These are phyloP conservation scores for Dendrobium huoshanense DNA, from an alignment of 106 monocot genomes.

Conservation along the genomic window DNA sequence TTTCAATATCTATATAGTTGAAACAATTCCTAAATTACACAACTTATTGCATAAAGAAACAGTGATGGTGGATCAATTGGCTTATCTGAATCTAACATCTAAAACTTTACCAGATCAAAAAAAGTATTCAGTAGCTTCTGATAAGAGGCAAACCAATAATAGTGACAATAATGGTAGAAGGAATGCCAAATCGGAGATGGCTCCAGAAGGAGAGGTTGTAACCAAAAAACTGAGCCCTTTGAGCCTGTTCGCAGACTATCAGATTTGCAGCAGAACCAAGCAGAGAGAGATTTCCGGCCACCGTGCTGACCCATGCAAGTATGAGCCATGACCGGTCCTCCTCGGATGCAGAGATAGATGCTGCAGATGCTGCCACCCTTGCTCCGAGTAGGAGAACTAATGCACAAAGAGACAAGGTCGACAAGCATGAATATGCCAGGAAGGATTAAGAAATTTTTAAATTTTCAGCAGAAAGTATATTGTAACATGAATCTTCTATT, in stretches of 20 bases:
- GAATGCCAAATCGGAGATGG: constrained; percentile 28
- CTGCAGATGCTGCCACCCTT: constrained; percentile 31
- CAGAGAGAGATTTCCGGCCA: constrained; percentile 27
- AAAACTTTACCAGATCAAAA: not conserved
- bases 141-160: constrained; percentile 29
- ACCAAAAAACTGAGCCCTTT: constrained; percentile 9
- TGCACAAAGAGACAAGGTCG: not conserved
- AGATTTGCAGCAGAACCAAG: constrained; percentile 36
- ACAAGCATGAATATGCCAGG: not conserved
- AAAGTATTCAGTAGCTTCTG: constrained; percentile 9
- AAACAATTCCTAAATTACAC: too few species aligned
- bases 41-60: too few species aligned
- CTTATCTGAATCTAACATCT: not conserved
- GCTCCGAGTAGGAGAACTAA: constrained; percentile 38
- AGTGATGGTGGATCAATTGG: not conserved
- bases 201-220: constrained; percentile 33
- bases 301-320: constrained; percentile 43
- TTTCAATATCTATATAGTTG: too few species aligned
- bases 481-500: too few species aligned
- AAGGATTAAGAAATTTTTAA: not conserved
- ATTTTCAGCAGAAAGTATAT: too few species aligned
- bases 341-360: constrained; percentile 17
- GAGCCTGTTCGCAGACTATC: constrained; percentile 33
- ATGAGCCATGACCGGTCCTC: constrained; percentile 31
- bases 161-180: constrained; percentile 30